Base-by-base conservation (phyloP, 148 eudicot genomes). In the Silene uniflora region DNA sequence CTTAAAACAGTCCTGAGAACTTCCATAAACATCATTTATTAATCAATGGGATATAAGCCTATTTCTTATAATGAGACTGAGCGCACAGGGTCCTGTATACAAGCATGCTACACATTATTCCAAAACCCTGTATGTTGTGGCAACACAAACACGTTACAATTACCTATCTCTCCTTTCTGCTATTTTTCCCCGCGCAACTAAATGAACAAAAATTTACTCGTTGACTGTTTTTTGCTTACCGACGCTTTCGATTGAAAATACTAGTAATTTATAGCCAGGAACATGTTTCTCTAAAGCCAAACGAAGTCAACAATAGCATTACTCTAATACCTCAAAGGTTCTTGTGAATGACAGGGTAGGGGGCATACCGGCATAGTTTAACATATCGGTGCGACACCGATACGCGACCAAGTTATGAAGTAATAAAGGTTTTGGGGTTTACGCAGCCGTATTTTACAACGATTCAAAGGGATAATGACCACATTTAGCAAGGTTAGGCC, bases 1-100 rank as follows among this genome's bases (percentile, higher is more conserved):
- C 87, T 90, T 95, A 86, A 95, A 95, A 90, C 99, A 95, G 21
- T 90, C 97, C 85, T 95, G 99, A 58, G 99, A 81, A 86, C 99
- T 95, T 83, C 54, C 79, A 71, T 62, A 76, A 61, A 67, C 52
- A 67, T 17, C 7, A 25, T 66, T 73, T 35, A 70, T 82, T 63
- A 86, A 47, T 32, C 72, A 52, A 72, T 21, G 19, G 44, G 42
- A 71, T 47, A n/a, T 18, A 54, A 52, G 73, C 21, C 25, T 7
- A 18, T 13, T 71, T 25, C 9, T 0, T 14, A 14, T 14, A 54
- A 24, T 52, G 73, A 49, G 62, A 52, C 52, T 71, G 12, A 25
- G 39, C 10, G 13, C 22, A 7, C 21, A 1, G 22, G 35, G 6
- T 18, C 22, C 44, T n/a, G 3, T 27, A 60, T 19, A 23, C 44